Percentiles rank a stretch among this genome's conserved stretches.
phyloP scores from a whole-genome alignment of 2,329 filamentous ascomycete species.

The Xylaria multiplex region DNA sequence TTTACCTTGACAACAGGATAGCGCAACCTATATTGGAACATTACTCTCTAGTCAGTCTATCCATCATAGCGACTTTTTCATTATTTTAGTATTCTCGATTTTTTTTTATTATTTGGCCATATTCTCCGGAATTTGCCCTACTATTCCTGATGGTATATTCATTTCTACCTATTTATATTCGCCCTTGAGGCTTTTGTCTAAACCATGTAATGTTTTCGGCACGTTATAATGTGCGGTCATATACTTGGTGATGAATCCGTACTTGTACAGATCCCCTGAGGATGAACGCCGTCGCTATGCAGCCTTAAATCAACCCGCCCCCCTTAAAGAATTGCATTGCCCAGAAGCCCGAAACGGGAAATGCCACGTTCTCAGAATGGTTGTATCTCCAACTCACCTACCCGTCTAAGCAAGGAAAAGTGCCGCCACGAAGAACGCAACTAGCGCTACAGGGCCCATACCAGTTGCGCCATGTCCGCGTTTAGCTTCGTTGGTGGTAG shows the following conservation, averaged over 20 bases:
- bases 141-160: background rate
- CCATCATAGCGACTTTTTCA: too few species aligned
- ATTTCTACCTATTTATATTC: background rate
- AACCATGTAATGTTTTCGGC: background rate
- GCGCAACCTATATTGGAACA: background rate
- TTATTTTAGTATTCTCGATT: too few species aligned
- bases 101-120: too few species aligned
- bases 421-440: constrained; percentile 56
- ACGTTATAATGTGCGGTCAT: background rate
- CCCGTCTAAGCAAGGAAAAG: constrained; percentile 51
- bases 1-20: too few species aligned
- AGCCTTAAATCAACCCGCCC: background rate
- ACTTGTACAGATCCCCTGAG: background rate
- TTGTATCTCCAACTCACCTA: background rate
- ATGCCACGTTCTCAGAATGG: background rate
- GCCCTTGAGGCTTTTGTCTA: background rate
- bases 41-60: too few species aligned
- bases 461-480: constrained; percentile 21
- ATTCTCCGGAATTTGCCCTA: background rate
- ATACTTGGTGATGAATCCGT: background rate
- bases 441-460: constrained; percentile 52
- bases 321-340: background rate
- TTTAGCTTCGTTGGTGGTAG: constrained; percentile 13
- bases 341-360: background rate
- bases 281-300: constrained; percentile 41